phyloP scores from a whole-genome alignment of 495 filamentous ascomycete genomes.

The Xylaria nigripes region DNA sequence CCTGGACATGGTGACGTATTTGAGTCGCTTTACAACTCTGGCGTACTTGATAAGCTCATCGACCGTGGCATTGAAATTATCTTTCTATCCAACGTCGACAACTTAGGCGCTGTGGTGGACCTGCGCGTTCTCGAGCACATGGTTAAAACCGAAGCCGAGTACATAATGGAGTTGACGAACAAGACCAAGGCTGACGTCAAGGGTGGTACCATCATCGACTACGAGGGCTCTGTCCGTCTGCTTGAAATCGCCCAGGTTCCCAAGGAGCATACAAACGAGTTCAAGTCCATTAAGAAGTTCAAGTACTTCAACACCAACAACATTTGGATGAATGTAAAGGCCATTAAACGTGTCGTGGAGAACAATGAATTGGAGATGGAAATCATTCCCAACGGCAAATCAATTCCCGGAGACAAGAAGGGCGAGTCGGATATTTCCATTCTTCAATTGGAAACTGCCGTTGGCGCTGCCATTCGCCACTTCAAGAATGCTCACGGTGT shows the following conservation, averaged over 20 bases:
- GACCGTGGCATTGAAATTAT: slow-evolving; percentile 92
- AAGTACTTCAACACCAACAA: slow-evolving; percentile 99
- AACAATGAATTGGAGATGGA: slow-evolving; percentile 98
- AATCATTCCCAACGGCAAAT: slow-evolving; percentile 99
- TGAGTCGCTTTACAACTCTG: slow-evolving; percentile 99
- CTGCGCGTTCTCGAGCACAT: slow-evolving; percentile 98
- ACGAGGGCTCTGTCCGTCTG: slow-evolving; percentile 90
- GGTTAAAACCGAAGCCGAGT: slow-evolving; percentile 90
- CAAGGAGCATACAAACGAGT: slow-evolving; percentile 99
- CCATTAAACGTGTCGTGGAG: slow-evolving; percentile 98
- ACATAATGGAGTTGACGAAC: slow-evolving; percentile 99
- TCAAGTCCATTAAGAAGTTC: slow-evolving; percentile 99
- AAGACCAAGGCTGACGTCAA: slow-evolving; percentile 99
- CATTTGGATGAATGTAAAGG: slow-evolving; percentile 98
- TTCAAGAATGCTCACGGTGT: slow-evolving; percentile 98
- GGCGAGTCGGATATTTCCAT: slow-evolving; percentile 96
- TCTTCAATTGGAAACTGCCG: slow-evolving; percentile 96
- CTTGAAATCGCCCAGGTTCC: slow-evolving; percentile 99
- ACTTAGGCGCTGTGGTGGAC: slow-evolving; percentile 95
- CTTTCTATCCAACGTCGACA: slow-evolving; percentile 99
- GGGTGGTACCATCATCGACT: slow-evolving; percentile 99
- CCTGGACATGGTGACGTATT: slow-evolving; percentile 99
- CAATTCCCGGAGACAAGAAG: slow-evolving; percentile 97
- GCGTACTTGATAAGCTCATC: slow-evolving; percentile 92
- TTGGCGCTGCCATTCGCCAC: slow-evolving; percentile 96